Evolutionary conservation across 768 basidiomycete genomes (phyloP), one percentile per base, ranked within the genome.

Genomic region (Calocybe cyanea): DNA sequence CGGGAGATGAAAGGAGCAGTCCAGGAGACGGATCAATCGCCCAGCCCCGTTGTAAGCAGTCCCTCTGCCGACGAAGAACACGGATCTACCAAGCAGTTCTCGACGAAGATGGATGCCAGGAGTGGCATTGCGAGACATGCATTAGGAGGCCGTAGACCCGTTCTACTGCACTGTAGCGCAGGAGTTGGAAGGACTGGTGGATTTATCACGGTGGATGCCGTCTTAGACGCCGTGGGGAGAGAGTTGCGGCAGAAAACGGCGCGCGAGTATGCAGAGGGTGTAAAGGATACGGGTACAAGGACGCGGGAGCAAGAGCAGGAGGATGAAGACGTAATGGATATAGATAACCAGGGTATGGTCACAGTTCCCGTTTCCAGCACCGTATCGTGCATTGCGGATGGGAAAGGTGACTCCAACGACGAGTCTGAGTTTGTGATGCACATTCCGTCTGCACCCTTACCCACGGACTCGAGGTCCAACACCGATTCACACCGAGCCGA

Each of bases 121-220:
- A 79, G 73, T 0, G 86, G 85, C 0, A 67, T 87, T 41, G 73
- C 77, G 14, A 61, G 70, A 43, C 77, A 76, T 50, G 76, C 78
- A 5, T 52, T 75, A 40, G 75, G 73, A 5, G 61, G 45, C 14
- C 43, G 48, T 35, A 65, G 76, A 17, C 88, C 89, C 0, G 77
- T 92, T 21, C 60, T 94, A 38, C 63, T 94, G 52, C 92, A 94
- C 61, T 94, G 94, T 60, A 93, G 91, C 23, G 95, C 95, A 0
- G 95, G 95, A 15, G 92, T 96, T 5, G 95, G 95, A 0, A 77
- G 95, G 33, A 97, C 95, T 0, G 95, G 95, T 17, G 89, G 87
- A 19, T 97, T 91, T 63, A 92, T 97, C 58, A 82, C 89, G 7
- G 80, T 95, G 1, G 90, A 92, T 60, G 84, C 90, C 7, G 72